Evolutionary conservation across 768 basidiomycete species (phyloP).

Genomic region (Sistotremastrum niveocremeum): DNA sequence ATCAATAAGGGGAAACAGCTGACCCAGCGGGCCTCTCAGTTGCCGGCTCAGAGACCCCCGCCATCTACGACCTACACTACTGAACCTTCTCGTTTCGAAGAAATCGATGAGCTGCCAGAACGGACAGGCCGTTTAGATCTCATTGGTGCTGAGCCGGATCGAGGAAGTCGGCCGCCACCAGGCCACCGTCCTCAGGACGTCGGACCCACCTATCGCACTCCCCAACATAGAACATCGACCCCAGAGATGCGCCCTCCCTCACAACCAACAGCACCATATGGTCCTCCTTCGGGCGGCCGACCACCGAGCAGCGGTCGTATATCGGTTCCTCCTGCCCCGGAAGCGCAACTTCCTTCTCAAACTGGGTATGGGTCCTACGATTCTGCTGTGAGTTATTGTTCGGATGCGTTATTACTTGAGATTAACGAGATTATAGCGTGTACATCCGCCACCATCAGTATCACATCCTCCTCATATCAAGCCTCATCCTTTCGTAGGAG

Average conservation of each 20-base stretch:
- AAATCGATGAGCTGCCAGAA: too few species aligned
- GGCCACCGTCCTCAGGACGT: conserved; percentile 5
- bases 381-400: too few species aligned
- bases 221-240: conserved; percentile 21
- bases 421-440: neutral
- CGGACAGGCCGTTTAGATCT: too few species aligned
- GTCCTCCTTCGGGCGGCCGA: neutral
- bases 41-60: conserved; percentile 17
- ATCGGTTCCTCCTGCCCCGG: neutral
- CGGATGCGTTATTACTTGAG: too few species aligned
- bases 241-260: conserved; percentile 30
- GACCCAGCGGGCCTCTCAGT: conserved; percentile 26
- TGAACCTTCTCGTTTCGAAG: too few species aligned
- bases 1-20: conserved; percentile 54
- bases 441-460: neutral
- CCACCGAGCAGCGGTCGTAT: too few species aligned
- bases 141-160: neutral
- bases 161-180: conserved; percentile 8
- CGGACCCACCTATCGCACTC: conserved; percentile 15
- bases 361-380: too few species aligned
- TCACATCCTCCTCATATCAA: conserved; percentile 6
- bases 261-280: conserved; percentile 10
- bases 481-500: neutral
- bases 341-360: neutral
- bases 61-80: conserved; percentile 12